Evolutionary conservation across 768 basidiomycete genomes (phyloP).

Genomic region (Hebeloma cylindrosporum): DNA sequence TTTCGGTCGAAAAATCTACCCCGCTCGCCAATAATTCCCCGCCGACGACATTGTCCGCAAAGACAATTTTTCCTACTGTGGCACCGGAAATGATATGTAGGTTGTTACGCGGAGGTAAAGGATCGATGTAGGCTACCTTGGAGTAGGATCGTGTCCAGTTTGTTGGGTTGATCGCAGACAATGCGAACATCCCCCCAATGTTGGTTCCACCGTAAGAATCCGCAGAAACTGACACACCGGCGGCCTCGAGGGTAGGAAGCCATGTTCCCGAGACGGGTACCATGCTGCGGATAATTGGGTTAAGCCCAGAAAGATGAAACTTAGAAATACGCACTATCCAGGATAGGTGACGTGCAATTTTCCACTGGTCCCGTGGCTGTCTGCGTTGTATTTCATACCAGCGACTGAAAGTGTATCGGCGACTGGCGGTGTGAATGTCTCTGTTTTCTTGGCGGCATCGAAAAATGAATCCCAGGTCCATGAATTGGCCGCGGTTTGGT

Average conservation of each 20-base stretch:
- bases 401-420: constrained; percentile 37
- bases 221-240: constrained; percentile 44
- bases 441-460: constrained; percentile 47
- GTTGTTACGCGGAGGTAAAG: constrained; percentile 59
- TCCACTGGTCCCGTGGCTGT: constrained; percentile 52
- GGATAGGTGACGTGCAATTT: constrained; percentile 45
- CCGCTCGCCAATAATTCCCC: constrained; percentile 31
- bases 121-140: constrained; percentile 64
- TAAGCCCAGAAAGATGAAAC: background rate
- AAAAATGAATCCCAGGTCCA: constrained; percentile 53
- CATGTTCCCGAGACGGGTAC: constrained; percentile 58
- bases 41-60: constrained; percentile 49
- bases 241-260: constrained; percentile 48
- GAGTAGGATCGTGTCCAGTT: constrained; percentile 73
- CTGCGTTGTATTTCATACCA: constrained; percentile 44
- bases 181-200: constrained; percentile 54
- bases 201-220: constrained; percentile 53
- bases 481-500: constrained; percentile 33
- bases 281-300: constrained; percentile 36
- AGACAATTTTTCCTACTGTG: constrained; percentile 56
- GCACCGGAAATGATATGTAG: constrained; percentile 61
- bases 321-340: constrained; percentile 50
- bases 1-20: constrained; percentile 42
- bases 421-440: constrained; percentile 56
- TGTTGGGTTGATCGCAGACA: constrained; percentile 58